Base-by-base conservation (phyloP, 495 filamentous ascomycete genomes). In the Daldinia vernicosa region DNA sequence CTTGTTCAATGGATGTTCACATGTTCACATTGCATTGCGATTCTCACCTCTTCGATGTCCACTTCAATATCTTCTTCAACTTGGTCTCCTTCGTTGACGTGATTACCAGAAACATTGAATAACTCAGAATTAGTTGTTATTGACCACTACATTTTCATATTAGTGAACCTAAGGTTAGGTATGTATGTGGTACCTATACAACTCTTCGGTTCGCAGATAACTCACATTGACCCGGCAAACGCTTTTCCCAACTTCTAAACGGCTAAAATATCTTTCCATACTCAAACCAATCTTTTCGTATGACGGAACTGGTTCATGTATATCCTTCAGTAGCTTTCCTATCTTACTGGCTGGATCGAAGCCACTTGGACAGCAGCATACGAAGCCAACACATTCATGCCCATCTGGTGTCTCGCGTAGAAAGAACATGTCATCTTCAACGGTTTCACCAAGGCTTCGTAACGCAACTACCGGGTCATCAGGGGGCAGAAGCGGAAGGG, bases 341-440 rank as follows among this genome's bases (percentile, higher is more conserved):
- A 94, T 84, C 73, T 93, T 95, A 39, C 83, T 60, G 12, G 81
- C 75, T 0, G 89, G 87, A 40, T 89, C 82, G 74, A 95, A 93
- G 1, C 93, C 92, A 12, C 87, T 82, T 0, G 93, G 92, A 68
- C 89, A 93, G 76, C 90, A 92, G 55, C 87, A 87, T 15, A 87
- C 80, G 73, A 91, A 95, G 3, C 88, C 92, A 67, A 89, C 80
- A 15, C 92, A 85, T 26, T 82, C 80, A 74, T 94, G 94, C 9
- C 85, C 81, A 17, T 83, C 78, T 1, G 75, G 65, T 2, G 81
- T 80, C 0, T 90, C 90, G 8, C 90, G 80, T 3, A 96, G 84
- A 56, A 97, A 80, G 28, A 95, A 86, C 77, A 95, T 87, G 60
- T 97, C 93, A 53, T 91, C 88, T 64, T 95, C 92, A 26, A 94